Evolutionary conservation across 345 rosid genomes (phyloP).

Genomic region (Euphorbia peplus): DNA sequence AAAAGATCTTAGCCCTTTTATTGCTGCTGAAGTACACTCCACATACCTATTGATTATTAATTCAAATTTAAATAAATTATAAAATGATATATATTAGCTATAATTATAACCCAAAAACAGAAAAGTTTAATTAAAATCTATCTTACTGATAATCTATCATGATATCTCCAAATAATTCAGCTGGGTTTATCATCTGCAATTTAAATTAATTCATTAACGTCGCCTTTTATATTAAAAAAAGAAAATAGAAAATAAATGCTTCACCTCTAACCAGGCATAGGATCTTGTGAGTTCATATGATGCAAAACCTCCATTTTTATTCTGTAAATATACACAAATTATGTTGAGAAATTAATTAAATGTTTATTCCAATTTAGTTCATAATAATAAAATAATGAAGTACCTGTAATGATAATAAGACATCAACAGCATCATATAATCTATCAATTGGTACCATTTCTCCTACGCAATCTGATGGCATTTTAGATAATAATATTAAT

Average conservation of each 20-base stretch:
- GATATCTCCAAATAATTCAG: constrained; percentile 61
- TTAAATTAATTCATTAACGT: neutral
- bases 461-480: constrained; percentile 43
- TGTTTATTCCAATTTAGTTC: too few relatives aligned
- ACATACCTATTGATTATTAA: constrained; percentile 43
- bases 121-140: neutral
- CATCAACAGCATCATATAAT: constrained; percentile 50
- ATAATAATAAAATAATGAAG: neutral
- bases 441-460: constrained; percentile 35
- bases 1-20: constrained; percentile 52
- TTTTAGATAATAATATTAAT: constrained; percentile 42
- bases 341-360: neutral
- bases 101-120: too few relatives aligned
- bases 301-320: constrained; percentile 66
- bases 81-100: too few relatives aligned
- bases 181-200: constrained; percentile 62
- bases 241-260: neutral
- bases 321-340: constrained; percentile 27
- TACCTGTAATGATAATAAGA: constrained; percentile 63
- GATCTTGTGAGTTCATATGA: constrained; percentile 79
- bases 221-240: too few relatives aligned
- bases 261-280: constrained; percentile 62
- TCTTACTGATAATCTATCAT: constrained; percentile 70
- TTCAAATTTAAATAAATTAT: too few relatives aligned
- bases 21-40: constrained; percentile 79